Base-by-base conservation (phyloP, 176 grass and related monocot genomes). In the Oryza longistaminata region DNA sequence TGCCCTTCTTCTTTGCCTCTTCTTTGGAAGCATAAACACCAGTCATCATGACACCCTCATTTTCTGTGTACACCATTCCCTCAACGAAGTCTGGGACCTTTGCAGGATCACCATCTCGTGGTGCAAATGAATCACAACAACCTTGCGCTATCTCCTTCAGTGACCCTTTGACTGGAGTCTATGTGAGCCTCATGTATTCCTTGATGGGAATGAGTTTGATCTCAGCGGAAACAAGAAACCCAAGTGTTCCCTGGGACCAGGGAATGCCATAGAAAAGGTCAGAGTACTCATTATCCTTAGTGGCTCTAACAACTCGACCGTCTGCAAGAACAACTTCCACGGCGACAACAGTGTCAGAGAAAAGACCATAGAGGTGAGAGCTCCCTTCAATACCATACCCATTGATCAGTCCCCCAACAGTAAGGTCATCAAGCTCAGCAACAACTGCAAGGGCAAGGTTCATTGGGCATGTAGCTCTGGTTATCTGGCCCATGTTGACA, bases 41-140 rank as follows among this genome's bases (percentile, higher is more conserved):
- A 0, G 91, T 94, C 96, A 99, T 99, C 83, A 92, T 92, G 10
- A 99, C 96, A 39, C 93, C 90, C 62, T 99, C 96, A 19, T 60
- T 87, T 21, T 82, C 67, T 7, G 21, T 83, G 74, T 96, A 99
- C 70, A 99, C 81, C 93, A 96, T 99, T 74, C 83, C 88, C 78
- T 99, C 96, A 5, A 99, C 93, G 49, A 99, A 99, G 78, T 99
- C 96, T 15, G 96, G 96, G 46, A 99, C 87, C 79, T 99, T 98
- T 26, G 91, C 77, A 0, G 85, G 81, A 75, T 98, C 90, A 3
- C 96, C 96, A 43, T 99, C 93, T 40, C 88, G 84, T 42, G 93
- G 95, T 0, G 93, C 95, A 29, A 95, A 93, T 8, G 93, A 87
- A 49, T 98, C 95, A 1, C 91, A 91, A 19, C 95, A 95, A 24